phyloP scores from a whole-genome alignment of 768 basidiomycete genomes.

The Termitomyces sp. region DNA sequence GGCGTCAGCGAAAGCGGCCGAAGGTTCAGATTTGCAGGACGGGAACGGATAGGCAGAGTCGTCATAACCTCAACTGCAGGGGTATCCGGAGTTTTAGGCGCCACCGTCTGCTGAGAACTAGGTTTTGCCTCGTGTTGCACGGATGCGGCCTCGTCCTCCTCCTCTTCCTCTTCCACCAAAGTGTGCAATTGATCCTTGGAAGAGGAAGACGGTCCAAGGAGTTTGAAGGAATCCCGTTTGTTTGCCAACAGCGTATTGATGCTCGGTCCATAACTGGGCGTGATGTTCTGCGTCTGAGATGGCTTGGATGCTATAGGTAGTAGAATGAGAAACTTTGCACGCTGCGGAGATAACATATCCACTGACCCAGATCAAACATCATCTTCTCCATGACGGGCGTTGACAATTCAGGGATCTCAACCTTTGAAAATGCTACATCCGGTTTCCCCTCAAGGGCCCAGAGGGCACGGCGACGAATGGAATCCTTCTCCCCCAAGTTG shows the following conservation, averaged over 20 bases:
- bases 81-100: slow-evolving; percentile 27
- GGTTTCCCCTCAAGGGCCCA: slow-evolving; percentile 86
- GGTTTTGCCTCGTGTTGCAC: slow-evolving; percentile 21
- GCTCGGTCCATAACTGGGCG: slow-evolving; percentile 36
- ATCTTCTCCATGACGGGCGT: slow-evolving; percentile 55
- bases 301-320: slow-evolving; percentile 52
- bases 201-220: slow-evolving; percentile 54
- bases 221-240: slow-evolving; percentile 84
- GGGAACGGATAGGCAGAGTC: slow-evolving; percentile 44
- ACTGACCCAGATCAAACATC: slow-evolving; percentile 68
- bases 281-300: slow-evolving; percentile 50
- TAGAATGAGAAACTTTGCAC: slow-evolving; percentile 10
- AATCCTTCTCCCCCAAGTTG: slow-evolving; percentile 70
- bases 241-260: slow-evolving; percentile 42
- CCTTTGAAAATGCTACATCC: slow-evolving; percentile 65
- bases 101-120: slow-evolving; percentile 22
- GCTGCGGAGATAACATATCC: slow-evolving; percentile 8
- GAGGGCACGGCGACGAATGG: slow-evolving; percentile 77
- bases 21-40: slow-evolving; percentile 64
- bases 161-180: slow-evolving; percentile 83
- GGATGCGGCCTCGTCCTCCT: slow-evolving; percentile 44
- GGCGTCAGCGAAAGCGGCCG: slow-evolving; percentile 71
- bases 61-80: slow-evolving; percentile 33
- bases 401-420: slow-evolving; percentile 80
- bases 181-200: slow-evolving; percentile 79